A percentile compares a stretch with the other conserved stretches of the same genome.
phyloP scores from a whole-genome alignment of 352 stramenopile genomes.

The Pythium angustatum region DNA sequence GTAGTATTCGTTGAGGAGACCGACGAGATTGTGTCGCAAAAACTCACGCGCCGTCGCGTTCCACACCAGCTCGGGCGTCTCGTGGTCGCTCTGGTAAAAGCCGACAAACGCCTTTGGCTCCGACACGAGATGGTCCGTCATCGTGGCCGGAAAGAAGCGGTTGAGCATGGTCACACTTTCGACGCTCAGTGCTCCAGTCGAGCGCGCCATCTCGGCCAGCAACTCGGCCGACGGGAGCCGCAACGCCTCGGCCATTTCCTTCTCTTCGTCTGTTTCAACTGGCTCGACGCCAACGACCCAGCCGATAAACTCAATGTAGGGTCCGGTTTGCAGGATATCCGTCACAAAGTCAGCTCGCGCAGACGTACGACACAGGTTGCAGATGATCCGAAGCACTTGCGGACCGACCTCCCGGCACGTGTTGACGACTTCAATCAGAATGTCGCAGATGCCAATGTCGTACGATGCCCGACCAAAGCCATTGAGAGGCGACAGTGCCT shows the following conservation, averaged over 20 bases:
- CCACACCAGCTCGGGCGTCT: slow-evolving; percentile 95
- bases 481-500: slow-evolving; percentile 58
- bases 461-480: slow-evolving; percentile 53
- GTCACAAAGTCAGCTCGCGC: slow-evolving; percentile 46
- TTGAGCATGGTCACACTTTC: slow-evolving; percentile 56
- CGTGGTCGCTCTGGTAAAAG: slow-evolving; percentile 86
- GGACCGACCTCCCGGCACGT: slow-evolving; percentile 54
- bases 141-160: slow-evolving; percentile 67
- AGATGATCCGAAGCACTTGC: slow-evolving; percentile 58
- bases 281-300: slow-evolving; percentile 70
- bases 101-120: slow-evolving; percentile 51
- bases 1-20: slow-evolving; percentile 83
- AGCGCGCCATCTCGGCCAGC: slow-evolving; percentile 60
- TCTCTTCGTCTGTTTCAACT: slow-evolving; percentile 65
- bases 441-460: slow-evolving; percentile 68
- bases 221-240: slow-evolving; percentile 63
- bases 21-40: slow-evolving; percentile 66
- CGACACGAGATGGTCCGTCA: slow-evolving; percentile 61
- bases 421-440: slow-evolving; percentile 77
- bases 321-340: slow-evolving; percentile 70
- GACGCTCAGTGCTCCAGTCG: slow-evolving; percentile 42
- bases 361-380: slow-evolving; percentile 60
- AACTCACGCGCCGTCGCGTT: slow-evolving; percentile 86
- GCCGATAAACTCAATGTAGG: slow-evolving; percentile 80
- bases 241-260: slow-evolving; percentile 51